These are phyloP conservation scores for Colletotrichum magnum DNA, from an alignment of 2,329 filamentous ascomycete genomes.

Conservation along the genomic window DNA sequence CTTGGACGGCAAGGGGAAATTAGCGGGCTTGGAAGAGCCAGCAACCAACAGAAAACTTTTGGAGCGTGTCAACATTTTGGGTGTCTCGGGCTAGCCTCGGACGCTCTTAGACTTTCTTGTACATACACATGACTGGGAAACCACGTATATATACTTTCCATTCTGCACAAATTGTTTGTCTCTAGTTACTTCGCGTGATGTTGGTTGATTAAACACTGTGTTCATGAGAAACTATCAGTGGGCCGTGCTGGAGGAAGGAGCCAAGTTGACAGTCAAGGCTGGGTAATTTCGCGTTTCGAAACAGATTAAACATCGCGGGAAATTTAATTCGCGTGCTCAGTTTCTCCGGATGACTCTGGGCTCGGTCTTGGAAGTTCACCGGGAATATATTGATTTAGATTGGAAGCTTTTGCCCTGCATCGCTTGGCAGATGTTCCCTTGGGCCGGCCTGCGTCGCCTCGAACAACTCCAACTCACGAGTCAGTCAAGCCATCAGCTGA, in stretches of 20 bases:
- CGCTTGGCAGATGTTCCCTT: background rate
- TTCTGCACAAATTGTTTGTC: background rate
- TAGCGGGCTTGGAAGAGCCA: background rate
- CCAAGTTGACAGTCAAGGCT: no score
- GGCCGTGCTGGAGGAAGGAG: no score
- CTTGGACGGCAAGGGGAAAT: no score
- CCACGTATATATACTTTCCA: conserved; percentile 21
- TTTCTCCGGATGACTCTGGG: background rate
- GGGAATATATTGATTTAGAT: background rate
- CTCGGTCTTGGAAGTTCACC: background rate
- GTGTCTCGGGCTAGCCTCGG: conserved; percentile 3
- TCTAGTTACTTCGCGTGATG: background rate
- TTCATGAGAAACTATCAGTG: no score
- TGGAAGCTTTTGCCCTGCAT: background rate
- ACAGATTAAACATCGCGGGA: no score
- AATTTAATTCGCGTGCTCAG: background rate
- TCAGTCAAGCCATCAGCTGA: background rate
- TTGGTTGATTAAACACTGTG: no score
- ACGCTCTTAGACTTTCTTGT: conserved; percentile 19
- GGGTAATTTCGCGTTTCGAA: no score
- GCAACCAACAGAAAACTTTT: background rate
- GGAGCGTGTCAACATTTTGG: background rate
- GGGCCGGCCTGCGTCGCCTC: background rate
- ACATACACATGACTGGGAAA: conserved; percentile 18
- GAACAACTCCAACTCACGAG: conserved; percentile 1